Percentiles rank a stretch among this genome's conserved stretches.
Conservation (phyloP, 2,329 filamentous ascomycete genomes). For the Xylariales sp. region DNA sequence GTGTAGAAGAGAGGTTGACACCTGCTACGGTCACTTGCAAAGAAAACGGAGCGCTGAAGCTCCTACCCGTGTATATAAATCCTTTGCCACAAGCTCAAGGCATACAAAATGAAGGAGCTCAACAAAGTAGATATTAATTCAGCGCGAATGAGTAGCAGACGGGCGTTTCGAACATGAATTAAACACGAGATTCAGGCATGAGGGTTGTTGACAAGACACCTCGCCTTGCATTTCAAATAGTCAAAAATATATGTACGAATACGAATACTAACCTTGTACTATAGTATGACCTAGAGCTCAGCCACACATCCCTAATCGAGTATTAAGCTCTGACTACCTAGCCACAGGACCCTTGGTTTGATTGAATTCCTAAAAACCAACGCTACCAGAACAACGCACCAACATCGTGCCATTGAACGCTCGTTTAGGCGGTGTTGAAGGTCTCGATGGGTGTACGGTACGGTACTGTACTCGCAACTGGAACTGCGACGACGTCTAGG, state of each 20-base stretch:
- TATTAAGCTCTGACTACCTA: constrained; percentile 9
- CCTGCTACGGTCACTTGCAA: constrained; percentile 16
- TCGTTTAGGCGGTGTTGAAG: constrained; percentile 26
- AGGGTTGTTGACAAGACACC: neutral
- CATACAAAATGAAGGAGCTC: constrained; percentile 16
- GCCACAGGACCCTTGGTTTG: constrained; percentile 31
- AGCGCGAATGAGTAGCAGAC: constrained; percentile 27
- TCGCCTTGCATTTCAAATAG: no score
- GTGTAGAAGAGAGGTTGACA: constrained; percentile 26
- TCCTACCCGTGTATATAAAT: constrained; percentile 36
- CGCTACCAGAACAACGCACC: constrained; percentile 3
- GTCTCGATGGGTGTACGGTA: constrained; percentile 10
- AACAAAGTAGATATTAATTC: constrained; percentile 37
- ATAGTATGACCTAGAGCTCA: neutral
- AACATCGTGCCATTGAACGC: constrained; percentile 36
- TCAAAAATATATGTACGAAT: no score
- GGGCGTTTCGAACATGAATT: constrained; percentile 18
- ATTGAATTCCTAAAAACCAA: neutral
- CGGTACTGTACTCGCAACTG: neutral
- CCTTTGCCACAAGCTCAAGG: constrained; percentile 16
- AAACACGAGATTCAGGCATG: neutral
- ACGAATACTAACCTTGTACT: no score
- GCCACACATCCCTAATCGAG: constrained; percentile 17
- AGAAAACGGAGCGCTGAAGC: constrained; percentile 9
- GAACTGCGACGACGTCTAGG: constrained; percentile 6